Evolutionary conservation across 345 rosid species (phyloP).

Genomic region (Euphorbia tirucalli): DNA sequence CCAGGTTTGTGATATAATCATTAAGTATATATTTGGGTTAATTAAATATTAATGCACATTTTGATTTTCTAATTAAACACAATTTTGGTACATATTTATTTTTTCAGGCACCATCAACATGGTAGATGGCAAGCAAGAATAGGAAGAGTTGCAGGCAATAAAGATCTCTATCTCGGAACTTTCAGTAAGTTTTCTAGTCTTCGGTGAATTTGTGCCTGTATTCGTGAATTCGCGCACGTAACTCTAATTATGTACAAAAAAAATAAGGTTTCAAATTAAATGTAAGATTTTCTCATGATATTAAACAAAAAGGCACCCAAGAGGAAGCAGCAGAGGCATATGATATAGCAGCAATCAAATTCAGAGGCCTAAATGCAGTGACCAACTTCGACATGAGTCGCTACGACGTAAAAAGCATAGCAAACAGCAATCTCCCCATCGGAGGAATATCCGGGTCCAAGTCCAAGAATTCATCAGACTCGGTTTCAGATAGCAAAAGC

Average conservation of each 20-base stretch:
- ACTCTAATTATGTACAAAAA: too few species aligned
- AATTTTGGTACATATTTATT: not conserved
- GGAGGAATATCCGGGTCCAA: slow-evolving; percentile 54
- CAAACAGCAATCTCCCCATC: slow-evolving; percentile 72
- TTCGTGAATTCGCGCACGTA: too few species aligned
- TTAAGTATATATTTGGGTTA: not conserved
- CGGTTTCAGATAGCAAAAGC: slow-evolving; percentile 48
- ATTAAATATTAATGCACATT: not conserved
- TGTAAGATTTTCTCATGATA: too few species aligned
- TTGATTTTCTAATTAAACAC: not conserved
- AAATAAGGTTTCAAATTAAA: too few species aligned
- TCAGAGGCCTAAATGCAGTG: slow-evolving; percentile 84
- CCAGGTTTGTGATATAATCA: slow-evolving; percentile 47
- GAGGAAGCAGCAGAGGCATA: slow-evolving; percentile 70
- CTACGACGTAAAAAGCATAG: slow-evolving; percentile 85
- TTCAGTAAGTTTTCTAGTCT: slow-evolving; percentile 54
- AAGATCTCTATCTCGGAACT: slow-evolving; percentile 96
- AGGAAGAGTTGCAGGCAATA: slow-evolving; percentile 96
- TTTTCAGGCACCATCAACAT: slow-evolving; percentile 88
- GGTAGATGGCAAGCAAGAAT: slow-evolving; percentile 99
- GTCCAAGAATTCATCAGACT: slow-evolving; percentile 44
- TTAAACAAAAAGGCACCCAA: slow-evolving; percentile 66
- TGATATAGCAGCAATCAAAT: slow-evolving; percentile 88
- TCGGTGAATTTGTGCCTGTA: not conserved
- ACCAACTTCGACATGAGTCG: slow-evolving; percentile 94